These are phyloP conservation scores for Haematococcus lacustris DNA, from an alignment of 139 green algal species.

Conservation along the genomic window DNA sequence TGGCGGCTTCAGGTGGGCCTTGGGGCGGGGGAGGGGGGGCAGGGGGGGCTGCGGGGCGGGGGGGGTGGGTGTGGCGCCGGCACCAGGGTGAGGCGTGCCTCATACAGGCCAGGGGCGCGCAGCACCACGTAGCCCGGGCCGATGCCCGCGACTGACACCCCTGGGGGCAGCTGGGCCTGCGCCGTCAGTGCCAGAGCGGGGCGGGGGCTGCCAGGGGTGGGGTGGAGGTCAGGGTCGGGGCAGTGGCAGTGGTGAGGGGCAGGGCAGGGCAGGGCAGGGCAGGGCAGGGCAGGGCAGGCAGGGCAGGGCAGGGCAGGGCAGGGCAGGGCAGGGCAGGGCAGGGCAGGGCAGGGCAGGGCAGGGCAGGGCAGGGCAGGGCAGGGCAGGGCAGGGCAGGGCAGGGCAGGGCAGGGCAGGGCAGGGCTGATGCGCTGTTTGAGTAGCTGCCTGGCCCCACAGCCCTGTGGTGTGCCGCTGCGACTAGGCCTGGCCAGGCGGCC, in stretches of 20 bases:
- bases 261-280: too few species aligned
- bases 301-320: too few species aligned
- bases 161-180: slow-evolving; percentile 3
- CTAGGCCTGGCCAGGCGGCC: neutral
- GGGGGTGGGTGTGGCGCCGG: slow-evolving; percentile 10
- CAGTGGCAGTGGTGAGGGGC: neutral
- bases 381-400: neutral
- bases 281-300: neutral
- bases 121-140: slow-evolving; percentile 19
- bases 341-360: too few species aligned
- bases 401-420: neutral
- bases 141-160: slow-evolving; percentile 14
- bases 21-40: too few species aligned
- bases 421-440: neutral
- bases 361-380: too few species aligned
- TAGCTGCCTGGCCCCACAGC: neutral
- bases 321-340: neutral
- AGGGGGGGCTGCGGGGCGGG: neutral
- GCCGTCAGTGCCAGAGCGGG: neutral
- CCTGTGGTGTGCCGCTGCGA: neutral
- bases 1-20: neutral
- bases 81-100: slow-evolving; percentile 31
- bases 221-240: neutral
- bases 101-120: slow-evolving; percentile 26
- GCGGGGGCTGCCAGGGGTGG: too few species aligned